A percentile compares a stretch with the other conserved stretches of the same genome.
Conservation (phyloP, 805 yeast species). For the Yarrowia osloensis region DNA sequence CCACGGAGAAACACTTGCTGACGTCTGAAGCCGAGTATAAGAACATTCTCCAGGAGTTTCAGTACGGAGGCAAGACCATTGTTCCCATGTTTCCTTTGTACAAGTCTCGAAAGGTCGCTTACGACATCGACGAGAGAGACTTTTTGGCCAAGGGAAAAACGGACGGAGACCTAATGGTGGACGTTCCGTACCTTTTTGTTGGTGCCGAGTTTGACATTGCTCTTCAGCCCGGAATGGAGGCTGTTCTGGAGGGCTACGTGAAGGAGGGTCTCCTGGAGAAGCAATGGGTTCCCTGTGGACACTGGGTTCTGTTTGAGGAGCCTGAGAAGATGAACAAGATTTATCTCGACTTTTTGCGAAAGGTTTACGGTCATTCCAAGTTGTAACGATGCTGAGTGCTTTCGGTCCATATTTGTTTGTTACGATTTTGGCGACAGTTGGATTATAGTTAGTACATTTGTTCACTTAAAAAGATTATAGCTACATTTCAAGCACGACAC, state of each 20-base stretch:
- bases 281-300: slow-evolving; percentile 7
- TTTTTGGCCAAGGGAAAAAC: slow-evolving; percentile 1
- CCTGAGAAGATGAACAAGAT: slow-evolving; percentile 9
- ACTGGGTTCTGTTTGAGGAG: slow-evolving; percentile 22
- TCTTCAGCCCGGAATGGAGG: slow-evolving; percentile 13
- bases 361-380: background rate
- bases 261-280: background rate
- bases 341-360: background rate
- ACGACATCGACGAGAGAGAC: background rate
- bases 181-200: slow-evolving; percentile 14
- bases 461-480: too few relatives aligned
- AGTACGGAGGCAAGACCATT: background rate
- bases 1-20: background rate
- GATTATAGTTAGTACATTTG: too few relatives aligned
- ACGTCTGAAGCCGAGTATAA: background rate
- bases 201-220: slow-evolving; percentile 24
- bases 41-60: slow-evolving; percentile 2
- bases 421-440: too few relatives aligned
- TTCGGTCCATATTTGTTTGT: too few relatives aligned
- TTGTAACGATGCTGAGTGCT: too few relatives aligned
- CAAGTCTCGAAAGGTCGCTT: slow-evolving; percentile 3
- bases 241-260: background rate
- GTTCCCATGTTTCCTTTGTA: slow-evolving; percentile 5
- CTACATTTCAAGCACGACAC: too few relatives aligned
- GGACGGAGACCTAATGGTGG: background rate